Evolutionary conservation across 441 rosid genomes (phyloP).

Genomic region (Melastoma candidum): DNA sequence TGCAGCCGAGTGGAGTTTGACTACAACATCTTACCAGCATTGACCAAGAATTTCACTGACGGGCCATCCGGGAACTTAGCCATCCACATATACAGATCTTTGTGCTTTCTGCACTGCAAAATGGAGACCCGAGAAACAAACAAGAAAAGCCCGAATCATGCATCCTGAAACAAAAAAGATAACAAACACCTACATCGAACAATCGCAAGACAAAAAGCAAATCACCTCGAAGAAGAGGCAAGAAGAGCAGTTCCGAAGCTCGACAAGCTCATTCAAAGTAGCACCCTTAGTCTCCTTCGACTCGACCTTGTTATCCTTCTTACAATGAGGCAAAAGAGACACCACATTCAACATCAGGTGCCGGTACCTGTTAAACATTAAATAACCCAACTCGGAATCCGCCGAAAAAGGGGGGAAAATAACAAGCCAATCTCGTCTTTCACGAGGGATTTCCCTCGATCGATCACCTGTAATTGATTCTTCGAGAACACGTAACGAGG

Average conservation of each 20-base stretch:
- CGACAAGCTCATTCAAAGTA: conserved; percentile 82
- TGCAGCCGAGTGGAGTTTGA: no score
- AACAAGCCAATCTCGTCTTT: no score
- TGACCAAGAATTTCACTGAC: conserved; percentile 88
- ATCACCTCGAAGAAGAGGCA: conserved; percentile 83
- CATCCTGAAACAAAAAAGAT: no score
- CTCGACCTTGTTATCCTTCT: conserved; percentile 93
- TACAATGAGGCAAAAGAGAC: conserved; percentile 85
- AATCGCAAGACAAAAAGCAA: no score
- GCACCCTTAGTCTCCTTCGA: conserved; percentile 70
- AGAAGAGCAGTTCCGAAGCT: conserved; percentile 83
- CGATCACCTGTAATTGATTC: conserved; percentile 69
- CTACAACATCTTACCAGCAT: conserved; percentile 55
- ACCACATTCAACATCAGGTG: conserved; percentile 93
- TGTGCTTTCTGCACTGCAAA: conserved; percentile 85
- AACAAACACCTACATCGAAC: no score
- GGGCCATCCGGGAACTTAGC: conserved; percentile 86
- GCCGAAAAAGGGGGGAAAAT: no score
- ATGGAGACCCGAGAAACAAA: conserved; percentile 1
- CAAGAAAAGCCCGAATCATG: no score
- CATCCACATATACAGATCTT: conserved; percentile 94
- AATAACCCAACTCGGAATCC: not conserved
- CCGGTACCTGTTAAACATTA: conserved; percentile 47
- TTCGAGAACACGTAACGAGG: conserved; percentile 86
- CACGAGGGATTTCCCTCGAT: no score